Percentiles rank a stretch among this genome's conserved stretches.
phyloP scores from a whole-genome alignment of 805 yeast genomes.

The Metschnikowia baotianmanensis region DNA sequence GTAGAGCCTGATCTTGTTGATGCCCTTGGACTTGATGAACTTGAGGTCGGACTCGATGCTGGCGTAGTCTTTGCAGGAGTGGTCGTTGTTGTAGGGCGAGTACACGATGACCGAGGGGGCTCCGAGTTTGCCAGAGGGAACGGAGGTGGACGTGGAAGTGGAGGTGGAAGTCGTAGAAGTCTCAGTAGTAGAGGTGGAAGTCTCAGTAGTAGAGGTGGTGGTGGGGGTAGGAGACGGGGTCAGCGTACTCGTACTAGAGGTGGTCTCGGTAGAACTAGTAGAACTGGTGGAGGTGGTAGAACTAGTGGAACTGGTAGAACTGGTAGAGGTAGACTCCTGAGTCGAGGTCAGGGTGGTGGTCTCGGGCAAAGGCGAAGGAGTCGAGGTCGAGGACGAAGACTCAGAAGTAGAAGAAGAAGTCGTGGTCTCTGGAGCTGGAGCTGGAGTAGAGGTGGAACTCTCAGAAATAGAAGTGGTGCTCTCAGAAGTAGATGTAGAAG shows the following conservation, averaged over 20 bases:
- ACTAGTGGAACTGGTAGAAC: conserved; percentile 12
- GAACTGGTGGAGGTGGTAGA: conserved; percentile 14
- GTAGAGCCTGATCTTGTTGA: conserved; percentile 68
- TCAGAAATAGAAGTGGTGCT: background rate
- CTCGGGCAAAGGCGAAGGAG: conserved; percentile 16
- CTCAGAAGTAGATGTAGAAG: background rate
- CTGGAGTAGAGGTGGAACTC: background rate
- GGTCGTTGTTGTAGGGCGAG: conserved; percentile 73
- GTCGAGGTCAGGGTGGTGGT: conserved; percentile 17
- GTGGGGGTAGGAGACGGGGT: conserved; percentile 12
- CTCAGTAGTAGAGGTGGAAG: conserved; percentile 5
- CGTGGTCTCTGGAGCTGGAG: background rate
- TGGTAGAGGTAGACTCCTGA: conserved; percentile 6
- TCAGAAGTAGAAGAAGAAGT: background rate
- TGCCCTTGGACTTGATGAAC: conserved; percentile 57
- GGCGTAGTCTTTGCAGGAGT: conserved; percentile 60
- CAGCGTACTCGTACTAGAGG: background rate
- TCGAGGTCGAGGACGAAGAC: conserved; percentile 20
- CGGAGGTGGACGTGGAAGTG: conserved; percentile 8
- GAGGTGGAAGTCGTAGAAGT: conserved; percentile 17
- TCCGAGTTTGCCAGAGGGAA: conserved; percentile 21
- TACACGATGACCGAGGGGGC: conserved; percentile 65
- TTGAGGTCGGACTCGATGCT: conserved; percentile 59
- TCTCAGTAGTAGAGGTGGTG: conserved; percentile 25
- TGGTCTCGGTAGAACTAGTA: conserved; percentile 11